These are phyloP conservation scores for Trypanosoma melophagium DNA, from an alignment of 208 protist genomes.

Conservation along the genomic window DNA sequence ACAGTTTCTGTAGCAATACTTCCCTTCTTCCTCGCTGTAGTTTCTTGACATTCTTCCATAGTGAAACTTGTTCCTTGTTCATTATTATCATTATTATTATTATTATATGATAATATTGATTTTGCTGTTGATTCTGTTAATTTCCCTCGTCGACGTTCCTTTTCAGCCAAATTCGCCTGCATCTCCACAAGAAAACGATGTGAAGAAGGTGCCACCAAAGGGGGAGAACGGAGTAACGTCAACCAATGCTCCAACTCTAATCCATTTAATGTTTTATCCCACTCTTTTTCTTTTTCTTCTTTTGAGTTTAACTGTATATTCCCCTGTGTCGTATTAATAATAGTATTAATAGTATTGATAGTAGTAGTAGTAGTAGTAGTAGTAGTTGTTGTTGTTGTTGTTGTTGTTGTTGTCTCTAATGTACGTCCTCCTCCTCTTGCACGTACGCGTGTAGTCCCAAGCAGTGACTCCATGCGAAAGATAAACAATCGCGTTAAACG, in stretches of 20 bases:
- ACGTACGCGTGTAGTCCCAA: not conserved
- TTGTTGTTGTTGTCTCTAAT: not conserved
- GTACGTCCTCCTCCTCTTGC: not conserved
- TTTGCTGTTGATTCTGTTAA: not conserved
- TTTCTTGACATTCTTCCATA: not conserved
- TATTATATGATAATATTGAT: not conserved
- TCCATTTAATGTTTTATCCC: slow-evolving; percentile 16
- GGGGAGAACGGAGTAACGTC: slow-evolving; percentile 14
- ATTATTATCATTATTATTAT: not conserved
- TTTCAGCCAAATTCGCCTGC: not conserved
- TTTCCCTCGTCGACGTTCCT: not conserved
- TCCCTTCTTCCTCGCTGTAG: not conserved
- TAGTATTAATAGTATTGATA: too few species aligned
- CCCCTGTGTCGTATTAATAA: too few species aligned
- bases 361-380: too few species aligned
- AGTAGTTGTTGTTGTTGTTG: too few species aligned
- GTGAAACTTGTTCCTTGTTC: not conserved
- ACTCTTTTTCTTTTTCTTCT: slow-evolving; percentile 3
- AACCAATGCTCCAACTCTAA: slow-evolving; percentile 33
- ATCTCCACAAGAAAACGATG: slow-evolving; percentile 21
- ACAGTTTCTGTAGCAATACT: not conserved
- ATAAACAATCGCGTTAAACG: slow-evolving; percentile 22
- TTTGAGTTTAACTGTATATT: too few species aligned
- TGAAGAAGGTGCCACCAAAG: slow-evolving; percentile 11
- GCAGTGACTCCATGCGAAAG: slow-evolving; percentile 16